These are phyloP conservation scores for Planoprotostelium fungivorum DNA, from an alignment of 78 protist species.

Conservation along the genomic window DNA sequence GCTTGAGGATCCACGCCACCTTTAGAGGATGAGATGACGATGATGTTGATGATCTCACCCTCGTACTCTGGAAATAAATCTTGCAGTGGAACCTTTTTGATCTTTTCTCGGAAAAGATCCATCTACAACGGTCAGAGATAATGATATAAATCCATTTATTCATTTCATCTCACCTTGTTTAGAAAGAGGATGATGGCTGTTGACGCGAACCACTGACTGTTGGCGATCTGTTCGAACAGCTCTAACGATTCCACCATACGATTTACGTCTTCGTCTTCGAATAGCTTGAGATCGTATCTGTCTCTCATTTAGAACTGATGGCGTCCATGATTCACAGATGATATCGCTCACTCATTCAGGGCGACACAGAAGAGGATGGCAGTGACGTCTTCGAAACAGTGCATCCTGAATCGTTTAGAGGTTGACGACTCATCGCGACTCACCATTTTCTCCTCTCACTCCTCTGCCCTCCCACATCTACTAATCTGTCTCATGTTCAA, in stretches of 20 bases:
- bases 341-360: background rate
- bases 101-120: conserved; percentile 82
- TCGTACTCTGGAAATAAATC: conserved; percentile 78
- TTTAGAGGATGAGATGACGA: background rate
- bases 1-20: background rate
- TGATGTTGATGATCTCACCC: conserved; percentile 11
- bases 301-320: background rate
- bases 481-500: conserved; percentile 21
- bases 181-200: conserved; percentile 88
- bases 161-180: conserved; percentile 84
- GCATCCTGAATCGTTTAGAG: conserved; percentile 47
- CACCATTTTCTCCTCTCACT: conserved; percentile 89
- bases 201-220: conserved; percentile 72
- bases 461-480: conserved; percentile 95
- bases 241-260: conserved; percentile 84
- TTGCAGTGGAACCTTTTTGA: conserved; percentile 43
- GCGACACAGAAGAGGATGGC: conserved; percentile 87
- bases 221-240: conserved; percentile 81
- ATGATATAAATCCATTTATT: no score
- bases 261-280: conserved; percentile 74
- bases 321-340: conserved; percentile 9
- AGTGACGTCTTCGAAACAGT: conserved; percentile 89
- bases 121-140: conserved; percentile 4
- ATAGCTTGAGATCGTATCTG: conserved; percentile 70
- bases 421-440: background rate